Evolutionary conservation across 2,329 filamentous ascomycete genomes (phyloP).

Genomic region (Arachnomyces sp.): DNA sequence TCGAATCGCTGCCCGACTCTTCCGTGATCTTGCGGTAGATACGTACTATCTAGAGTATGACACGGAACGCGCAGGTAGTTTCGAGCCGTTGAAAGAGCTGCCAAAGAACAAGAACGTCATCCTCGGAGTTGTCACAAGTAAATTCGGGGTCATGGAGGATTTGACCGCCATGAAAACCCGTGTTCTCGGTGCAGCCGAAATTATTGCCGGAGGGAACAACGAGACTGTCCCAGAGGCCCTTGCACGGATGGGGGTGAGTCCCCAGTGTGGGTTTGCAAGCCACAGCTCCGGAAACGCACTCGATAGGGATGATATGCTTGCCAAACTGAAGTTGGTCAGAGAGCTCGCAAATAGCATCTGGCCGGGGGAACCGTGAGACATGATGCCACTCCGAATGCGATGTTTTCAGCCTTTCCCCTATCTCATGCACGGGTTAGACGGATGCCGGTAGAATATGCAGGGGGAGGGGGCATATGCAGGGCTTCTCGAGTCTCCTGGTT

Average conservation of each 20-base stretch:
- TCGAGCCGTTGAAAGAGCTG: slow-evolving; percentile 55
- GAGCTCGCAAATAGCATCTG: slow-evolving; percentile 66
- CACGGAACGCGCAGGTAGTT: slow-evolving; percentile 55
- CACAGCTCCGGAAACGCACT: slow-evolving; percentile 66
- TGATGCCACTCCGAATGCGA: background rate
- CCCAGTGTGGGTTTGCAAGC: slow-evolving; percentile 66
- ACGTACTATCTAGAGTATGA: slow-evolving; percentile 65
- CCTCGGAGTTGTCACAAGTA: slow-evolving; percentile 56
- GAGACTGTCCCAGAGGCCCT: slow-evolving; percentile 59
- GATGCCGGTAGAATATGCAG: too few species aligned
- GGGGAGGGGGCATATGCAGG: too few species aligned
- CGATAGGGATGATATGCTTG: slow-evolving; percentile 60
- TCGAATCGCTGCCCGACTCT: slow-evolving; percentile 58
- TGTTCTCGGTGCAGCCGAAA: slow-evolving; percentile 54
- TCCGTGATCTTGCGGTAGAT: slow-evolving; percentile 54
- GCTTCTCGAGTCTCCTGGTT: too few species aligned
- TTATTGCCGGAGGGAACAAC: slow-evolving; percentile 59
- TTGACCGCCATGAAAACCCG: slow-evolving; percentile 55
- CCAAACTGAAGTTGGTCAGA: slow-evolving; percentile 62
- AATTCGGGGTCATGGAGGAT: slow-evolving; percentile 54
- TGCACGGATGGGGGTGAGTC: slow-evolving; percentile 58
- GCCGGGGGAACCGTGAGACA: slow-evolving; percentile 43
- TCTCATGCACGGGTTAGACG: too few species aligned
- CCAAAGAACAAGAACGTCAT: slow-evolving; percentile 57
- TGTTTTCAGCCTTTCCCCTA: too few species aligned